phyloP scores from a whole-genome alignment of 2,329 filamentous ascomycete species.

The Aureobasidium leucospermi region DNA sequence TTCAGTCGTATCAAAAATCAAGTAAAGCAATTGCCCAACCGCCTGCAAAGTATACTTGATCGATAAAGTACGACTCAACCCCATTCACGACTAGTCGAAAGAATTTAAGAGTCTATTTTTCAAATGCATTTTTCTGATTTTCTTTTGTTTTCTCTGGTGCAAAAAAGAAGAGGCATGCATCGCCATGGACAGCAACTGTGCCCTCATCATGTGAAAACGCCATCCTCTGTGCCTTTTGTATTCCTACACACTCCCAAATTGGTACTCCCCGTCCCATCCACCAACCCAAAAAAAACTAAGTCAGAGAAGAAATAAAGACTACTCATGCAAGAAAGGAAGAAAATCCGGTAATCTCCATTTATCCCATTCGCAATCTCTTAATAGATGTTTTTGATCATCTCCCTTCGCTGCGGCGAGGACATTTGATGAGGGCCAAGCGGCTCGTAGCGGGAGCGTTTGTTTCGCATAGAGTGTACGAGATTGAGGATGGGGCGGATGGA shows the following conservation, averaged over 20 bases:
- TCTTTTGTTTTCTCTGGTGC: background rate
- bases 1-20: too few relatives aligned
- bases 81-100: background rate
- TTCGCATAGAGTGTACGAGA: background rate
- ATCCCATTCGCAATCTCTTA: background rate
- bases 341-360: background rate
- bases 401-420: constrained; percentile 1
- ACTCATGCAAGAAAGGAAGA: background rate
- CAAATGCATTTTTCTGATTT: background rate
- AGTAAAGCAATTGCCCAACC: too few relatives aligned
- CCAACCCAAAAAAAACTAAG: background rate
- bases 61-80: too few relatives aligned
- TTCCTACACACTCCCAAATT: background rate
- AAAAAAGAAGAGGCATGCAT: too few relatives aligned
- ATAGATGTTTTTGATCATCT: background rate
- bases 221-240: background rate
- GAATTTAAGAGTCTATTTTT: background rate
- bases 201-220: background rate
- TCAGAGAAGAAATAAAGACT: background rate
- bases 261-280: background rate
- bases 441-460: background rate
- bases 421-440: constrained; percentile 1
- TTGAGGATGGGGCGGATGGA: constrained; percentile 2
- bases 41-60: too few relatives aligned
- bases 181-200: too few relatives aligned